These are phyloP conservation scores for Plasmodium inui DNA, from an alignment of 169 alveolate genomes.

Conservation along the genomic window DNA sequence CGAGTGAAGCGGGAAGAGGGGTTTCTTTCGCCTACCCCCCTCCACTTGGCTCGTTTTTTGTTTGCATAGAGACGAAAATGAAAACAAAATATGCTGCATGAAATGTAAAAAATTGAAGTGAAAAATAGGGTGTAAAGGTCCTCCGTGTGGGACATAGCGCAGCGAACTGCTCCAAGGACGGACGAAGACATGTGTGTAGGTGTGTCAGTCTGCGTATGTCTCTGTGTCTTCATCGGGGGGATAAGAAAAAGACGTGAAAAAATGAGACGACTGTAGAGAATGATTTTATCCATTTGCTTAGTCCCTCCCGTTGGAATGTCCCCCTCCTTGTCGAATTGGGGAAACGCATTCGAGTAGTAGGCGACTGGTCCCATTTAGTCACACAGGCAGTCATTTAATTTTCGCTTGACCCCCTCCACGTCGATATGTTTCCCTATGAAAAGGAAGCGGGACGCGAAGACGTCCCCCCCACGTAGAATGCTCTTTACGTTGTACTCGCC, in stretches of 20 bases:
- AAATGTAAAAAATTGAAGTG: not conserved
- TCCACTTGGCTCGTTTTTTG: slow-evolving; percentile 13
- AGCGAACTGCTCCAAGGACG: not conserved
- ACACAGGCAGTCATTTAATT: slow-evolving; percentile 36
- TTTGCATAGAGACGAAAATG: slow-evolving; percentile 1
- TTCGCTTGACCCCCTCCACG: slow-evolving; percentile 11
- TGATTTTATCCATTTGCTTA: not conserved
- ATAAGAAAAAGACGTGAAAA: not conserved
- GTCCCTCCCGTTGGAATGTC: no score
- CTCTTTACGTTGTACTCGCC: slow-evolving; percentile 39
- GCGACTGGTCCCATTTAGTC: not conserved
- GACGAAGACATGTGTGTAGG: not conserved
- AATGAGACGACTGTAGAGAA: not conserved
- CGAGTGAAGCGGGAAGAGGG: not conserved
- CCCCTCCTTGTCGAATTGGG: not conserved
- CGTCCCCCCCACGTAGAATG: slow-evolving; percentile 5
- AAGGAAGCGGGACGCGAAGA: slow-evolving; percentile 37
- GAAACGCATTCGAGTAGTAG: not conserved
- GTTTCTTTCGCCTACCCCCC: not conserved
- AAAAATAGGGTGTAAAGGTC: not conserved
- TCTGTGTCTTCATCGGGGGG: not conserved
- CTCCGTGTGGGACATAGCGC: not conserved
- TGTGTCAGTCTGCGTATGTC: no score
- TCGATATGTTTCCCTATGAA: slow-evolving; percentile 74
- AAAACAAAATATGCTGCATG: not conserved